Percentiles rank a stretch among this genome's conserved stretches.
phyloP scores from a whole-genome alignment of 2,329 filamentous ascomycete genomes.

The Aspergillus sclerotialis region DNA sequence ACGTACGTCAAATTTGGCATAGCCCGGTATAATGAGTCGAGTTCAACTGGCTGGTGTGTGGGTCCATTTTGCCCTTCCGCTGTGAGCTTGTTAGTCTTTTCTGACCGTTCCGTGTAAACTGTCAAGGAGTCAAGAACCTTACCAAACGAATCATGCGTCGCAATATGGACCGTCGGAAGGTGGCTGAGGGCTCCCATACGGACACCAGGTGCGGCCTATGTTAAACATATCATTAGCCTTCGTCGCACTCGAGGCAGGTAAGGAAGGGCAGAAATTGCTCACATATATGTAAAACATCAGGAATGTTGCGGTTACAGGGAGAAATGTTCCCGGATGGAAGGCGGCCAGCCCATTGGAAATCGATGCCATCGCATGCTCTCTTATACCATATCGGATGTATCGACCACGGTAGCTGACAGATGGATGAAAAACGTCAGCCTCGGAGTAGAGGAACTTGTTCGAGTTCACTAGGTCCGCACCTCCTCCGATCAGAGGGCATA shows the following conservation, averaged over 20 bases:
- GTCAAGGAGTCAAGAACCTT: too few species aligned
- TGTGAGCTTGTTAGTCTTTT: too few species aligned
- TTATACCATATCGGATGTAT: conserved; percentile 51
- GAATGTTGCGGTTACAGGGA: conserved; percentile 54
- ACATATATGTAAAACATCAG: conserved; percentile 58
- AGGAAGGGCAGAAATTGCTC: too few species aligned
- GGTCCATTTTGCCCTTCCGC: conserved; percentile 56
- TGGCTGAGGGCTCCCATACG: conserved; percentile 54
- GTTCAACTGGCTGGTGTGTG: conserved; percentile 55
- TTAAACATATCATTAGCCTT: too few species aligned
- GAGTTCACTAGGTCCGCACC: conserved; percentile 16
- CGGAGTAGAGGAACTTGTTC: conserved; percentile 10
- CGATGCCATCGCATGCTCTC: conserved; percentile 60
- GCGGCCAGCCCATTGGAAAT: conserved; percentile 72
- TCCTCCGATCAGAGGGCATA: conserved; percentile 8
- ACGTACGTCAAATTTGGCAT: conserved; percentile 59
- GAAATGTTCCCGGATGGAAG: conserved; percentile 47
- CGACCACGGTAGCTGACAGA: conserved; percentile 44
- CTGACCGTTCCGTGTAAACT: too few species aligned
- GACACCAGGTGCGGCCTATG: conserved; percentile 52
- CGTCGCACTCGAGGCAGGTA: too few species aligned
- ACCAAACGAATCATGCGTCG: conserved; percentile 56
- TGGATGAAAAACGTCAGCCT: conserved; percentile 8
- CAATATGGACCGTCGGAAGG: conserved; percentile 52
- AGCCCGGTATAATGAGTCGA: conserved; percentile 51